Evolutionary conservation across 495 filamentous ascomycete species (phyloP), one percentile per base, ranked within the genome.

Genomic region (Xylaria scruposa): DNA sequence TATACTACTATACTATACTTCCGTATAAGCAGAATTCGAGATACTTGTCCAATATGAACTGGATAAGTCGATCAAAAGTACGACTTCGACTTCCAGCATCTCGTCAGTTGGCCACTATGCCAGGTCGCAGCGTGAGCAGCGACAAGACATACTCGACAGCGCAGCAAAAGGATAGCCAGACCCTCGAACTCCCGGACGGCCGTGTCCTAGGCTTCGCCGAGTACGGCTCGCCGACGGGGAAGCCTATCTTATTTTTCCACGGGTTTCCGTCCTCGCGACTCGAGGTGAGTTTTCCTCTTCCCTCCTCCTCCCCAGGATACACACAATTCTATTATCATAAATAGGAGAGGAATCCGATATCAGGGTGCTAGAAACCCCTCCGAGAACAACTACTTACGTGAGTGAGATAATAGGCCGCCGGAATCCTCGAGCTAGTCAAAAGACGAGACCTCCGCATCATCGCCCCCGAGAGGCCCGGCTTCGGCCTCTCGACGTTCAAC

Each of bases 181-280:
- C 53, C 26, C 4, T 56, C 26, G 4, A 56, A 31, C 53, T 56
- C 53, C 53, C 53, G 3, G 53, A 56, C 26, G 53, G 53, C 5
- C 53, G 53, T 29, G 26, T 56, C 6, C 7, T 56, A 31, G 53
- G 53, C 53, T 56, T 56, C 53, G 53, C 53, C 21, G 53, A 54
- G 24, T 54, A 54, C 24, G 51, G 51, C 24, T 54, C 51, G 2
- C 51, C 51, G 13, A 56, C 26, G 1, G 53, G 49, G 4, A 56
- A 56, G 53, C 53, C 53, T 4, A 56, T 56, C 24, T 56, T 56
- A 12, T 56, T 56, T 26, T 56, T 56, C 53, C 53, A 56, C 10
- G 53, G 51, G 24, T 54, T 54, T 17, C 51, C 51, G 10, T 54
- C 51, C 12, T 54, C 51, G 4, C 51, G 51, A 6, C 51, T 54